These are phyloP conservation scores for Polytrichum commune DNA, from an alignment of 225 moss, liverwort and hornwort species.

Conservation along the genomic window DNA sequence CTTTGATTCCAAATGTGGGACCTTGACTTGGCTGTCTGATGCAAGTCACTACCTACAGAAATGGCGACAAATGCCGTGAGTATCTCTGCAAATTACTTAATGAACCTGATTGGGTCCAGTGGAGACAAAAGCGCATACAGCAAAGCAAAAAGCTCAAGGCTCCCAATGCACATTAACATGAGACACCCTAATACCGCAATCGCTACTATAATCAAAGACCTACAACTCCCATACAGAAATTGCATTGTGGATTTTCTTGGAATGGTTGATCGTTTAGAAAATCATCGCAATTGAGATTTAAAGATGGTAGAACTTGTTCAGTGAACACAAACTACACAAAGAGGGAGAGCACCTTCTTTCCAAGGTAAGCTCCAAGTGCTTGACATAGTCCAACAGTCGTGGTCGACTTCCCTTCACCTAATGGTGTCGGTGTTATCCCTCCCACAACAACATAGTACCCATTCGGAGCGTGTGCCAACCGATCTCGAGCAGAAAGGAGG, in stretches of 20 bases:
- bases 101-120: too few relatives aligned
- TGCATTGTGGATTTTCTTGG: too few relatives aligned
- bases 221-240: too few relatives aligned
- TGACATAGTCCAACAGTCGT: constrained; percentile 96
- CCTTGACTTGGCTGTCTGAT: constrained; percentile 97
- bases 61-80: background rate
- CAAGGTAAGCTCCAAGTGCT: constrained; percentile 86
- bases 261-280: background rate
- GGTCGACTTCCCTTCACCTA: constrained; percentile 97
- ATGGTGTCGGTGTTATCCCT: constrained; percentile 92
- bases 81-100: too few relatives aligned
- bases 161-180: too few relatives aligned
- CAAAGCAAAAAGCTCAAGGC: too few relatives aligned
- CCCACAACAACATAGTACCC: constrained; percentile 97
- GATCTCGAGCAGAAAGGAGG: constrained; percentile 63
- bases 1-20: constrained; percentile 97
- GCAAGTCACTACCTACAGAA: constrained; percentile 81
- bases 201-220: too few relatives aligned
- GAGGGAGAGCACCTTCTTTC: constrained; percentile 63
- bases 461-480: constrained; percentile 54
- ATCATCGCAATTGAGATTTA: background rate
- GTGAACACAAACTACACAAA: too few relatives aligned
- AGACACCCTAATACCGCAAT: too few relatives aligned
- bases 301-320: too few relatives aligned
- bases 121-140: too few relatives aligned